These are phyloP conservation scores for Alternaria consortialis DNA, from an alignment of 2,329 filamentous ascomycete species.

Conservation along the genomic window DNA sequence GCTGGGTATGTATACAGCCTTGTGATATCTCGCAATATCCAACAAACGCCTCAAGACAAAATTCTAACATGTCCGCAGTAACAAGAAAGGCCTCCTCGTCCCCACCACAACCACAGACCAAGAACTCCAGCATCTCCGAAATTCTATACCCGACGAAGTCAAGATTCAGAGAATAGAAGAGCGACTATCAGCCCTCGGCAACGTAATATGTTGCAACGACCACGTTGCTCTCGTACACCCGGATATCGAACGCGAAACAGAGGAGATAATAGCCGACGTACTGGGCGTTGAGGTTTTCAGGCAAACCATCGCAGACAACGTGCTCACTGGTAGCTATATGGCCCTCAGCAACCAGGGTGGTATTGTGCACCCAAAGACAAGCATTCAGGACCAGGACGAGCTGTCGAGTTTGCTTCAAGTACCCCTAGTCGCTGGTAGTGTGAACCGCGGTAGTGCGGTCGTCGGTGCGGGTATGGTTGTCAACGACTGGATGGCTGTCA, in stretches of 20 bases:
- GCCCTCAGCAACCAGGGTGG: conserved; percentile 93
- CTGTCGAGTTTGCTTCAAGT: conserved; percentile 92
- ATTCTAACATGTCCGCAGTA: conserved; percentile 61
- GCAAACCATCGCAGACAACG: conserved; percentile 96
- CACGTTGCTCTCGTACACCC: conserved; percentile 97
- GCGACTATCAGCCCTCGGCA: conserved; percentile 91
- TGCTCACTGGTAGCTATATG: conserved; percentile 97
- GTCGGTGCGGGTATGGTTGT: conserved; percentile 98
- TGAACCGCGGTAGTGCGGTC: conserved; percentile 92
- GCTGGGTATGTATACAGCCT: conserved; percentile 70
- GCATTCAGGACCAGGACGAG: conserved; percentile 97
- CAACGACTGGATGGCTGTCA: conserved; percentile 97
- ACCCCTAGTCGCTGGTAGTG: conserved; percentile 89
- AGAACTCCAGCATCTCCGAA: conserved; percentile 95
- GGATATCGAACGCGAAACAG: conserved; percentile 95
- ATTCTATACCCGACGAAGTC: conserved; percentile 88
- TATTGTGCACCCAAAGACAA: conserved; percentile 96
- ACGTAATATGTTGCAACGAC: conserved; percentile 96
- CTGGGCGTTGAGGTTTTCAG: conserved; percentile 88
- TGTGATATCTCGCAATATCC: no score
- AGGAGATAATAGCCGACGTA: conserved; percentile 98
- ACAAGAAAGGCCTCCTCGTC: conserved; percentile 95
- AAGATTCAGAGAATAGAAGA: conserved; percentile 99
- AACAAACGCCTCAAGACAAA: not conserved
- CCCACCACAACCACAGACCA: conserved; percentile 97